A percentile compares a stretch with the other conserved stretches of the same genome.
phyloP scores from a whole-genome alignment of 345 rosid genomes.

The Eucalyptus tenuipes region DNA sequence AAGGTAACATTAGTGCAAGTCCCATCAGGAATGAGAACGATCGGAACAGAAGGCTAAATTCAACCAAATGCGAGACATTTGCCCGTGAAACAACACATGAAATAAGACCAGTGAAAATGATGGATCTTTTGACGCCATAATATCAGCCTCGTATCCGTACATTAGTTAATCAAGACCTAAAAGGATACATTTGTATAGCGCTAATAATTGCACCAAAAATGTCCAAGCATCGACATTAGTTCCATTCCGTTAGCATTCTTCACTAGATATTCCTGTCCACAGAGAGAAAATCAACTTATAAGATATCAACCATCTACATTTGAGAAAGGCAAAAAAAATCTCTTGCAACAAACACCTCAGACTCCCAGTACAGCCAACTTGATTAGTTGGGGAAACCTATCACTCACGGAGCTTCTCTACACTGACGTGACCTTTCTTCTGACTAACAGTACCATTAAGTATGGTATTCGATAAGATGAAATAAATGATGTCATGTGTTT shows the following conservation, averaged over 20 bases:
- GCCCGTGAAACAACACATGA: not conserved
- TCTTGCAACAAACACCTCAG: not conserved
- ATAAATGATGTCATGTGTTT: not conserved
- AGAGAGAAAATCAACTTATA: not conserved
- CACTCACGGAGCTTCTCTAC: not conserved
- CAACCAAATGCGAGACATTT: not conserved
- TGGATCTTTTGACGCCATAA: not conserved
- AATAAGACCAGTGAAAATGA: not conserved
- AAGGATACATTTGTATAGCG: slow-evolving; percentile 94
- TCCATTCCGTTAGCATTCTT: slow-evolving; percentile 74
- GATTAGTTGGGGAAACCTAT: not conserved
- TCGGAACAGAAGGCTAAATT: not conserved
- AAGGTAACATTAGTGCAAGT: not conserved
- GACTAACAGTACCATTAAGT: not conserved
- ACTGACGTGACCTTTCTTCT: not conserved
- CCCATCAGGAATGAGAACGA: not conserved
- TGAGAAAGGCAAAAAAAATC: not conserved
- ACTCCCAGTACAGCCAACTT: not conserved
- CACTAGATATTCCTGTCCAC: slow-evolving; percentile 60
- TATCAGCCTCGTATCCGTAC: not conserved
- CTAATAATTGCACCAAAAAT: slow-evolving; percentile 73
- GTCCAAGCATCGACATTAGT: slow-evolving; percentile 66
- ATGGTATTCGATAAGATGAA: not conserved
- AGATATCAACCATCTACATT: not conserved
- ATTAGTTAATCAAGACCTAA: not conserved